Conservation (phyloP, 2,329 filamentous ascomycete genomes). For the Penicillium hesseltinei region DNA sequence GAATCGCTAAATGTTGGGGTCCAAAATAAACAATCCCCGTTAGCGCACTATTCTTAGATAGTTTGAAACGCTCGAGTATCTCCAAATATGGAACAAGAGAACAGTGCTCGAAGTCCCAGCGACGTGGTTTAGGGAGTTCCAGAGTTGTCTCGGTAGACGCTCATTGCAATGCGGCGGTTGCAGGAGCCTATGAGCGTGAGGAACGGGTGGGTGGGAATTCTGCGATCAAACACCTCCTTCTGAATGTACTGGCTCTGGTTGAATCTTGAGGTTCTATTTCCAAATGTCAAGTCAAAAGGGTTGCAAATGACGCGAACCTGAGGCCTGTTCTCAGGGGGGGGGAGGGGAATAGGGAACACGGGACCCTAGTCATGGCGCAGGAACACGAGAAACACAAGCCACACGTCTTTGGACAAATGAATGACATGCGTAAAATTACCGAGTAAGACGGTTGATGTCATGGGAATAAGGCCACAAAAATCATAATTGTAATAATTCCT, state of each 20-base stretch:
- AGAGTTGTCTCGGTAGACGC: constrained; percentile 20
- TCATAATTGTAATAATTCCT: neutral
- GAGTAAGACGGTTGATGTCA: neutral
- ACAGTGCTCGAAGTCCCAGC: neutral
- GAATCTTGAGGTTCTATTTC: constrained; percentile 10
- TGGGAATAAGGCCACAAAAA: neutral
- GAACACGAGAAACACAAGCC: constrained; percentile 25
- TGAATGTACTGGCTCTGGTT: constrained; percentile 7
- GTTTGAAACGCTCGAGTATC: neutral
- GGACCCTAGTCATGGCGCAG: constrained; percentile 16
- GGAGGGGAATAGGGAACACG: constrained; percentile 8
- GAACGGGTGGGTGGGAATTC: neutral
- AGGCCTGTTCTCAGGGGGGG: constrained; percentile 2
- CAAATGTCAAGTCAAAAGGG: neutral
- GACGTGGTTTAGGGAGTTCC: constrained; percentile 6
- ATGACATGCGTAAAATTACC: constrained; percentile 9
- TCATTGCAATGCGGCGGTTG: constrained; percentile 14
- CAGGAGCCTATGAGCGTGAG: constrained; percentile 13
- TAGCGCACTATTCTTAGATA: constrained; percentile 7
- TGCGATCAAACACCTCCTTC: constrained; percentile 2
- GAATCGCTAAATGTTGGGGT: neutral
- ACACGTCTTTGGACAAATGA: constrained; percentile 7
- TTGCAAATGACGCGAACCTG: constrained; percentile 12
- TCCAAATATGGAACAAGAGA: constrained; percentile 10
- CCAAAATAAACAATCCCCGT: neutral